Percentiles rank a stretch among this genome's conserved stretches.
Evolutionary conservation across 1,284 basidiomycete species (phyloP).

Genomic region (Ceratobasidium sp.): DNA sequence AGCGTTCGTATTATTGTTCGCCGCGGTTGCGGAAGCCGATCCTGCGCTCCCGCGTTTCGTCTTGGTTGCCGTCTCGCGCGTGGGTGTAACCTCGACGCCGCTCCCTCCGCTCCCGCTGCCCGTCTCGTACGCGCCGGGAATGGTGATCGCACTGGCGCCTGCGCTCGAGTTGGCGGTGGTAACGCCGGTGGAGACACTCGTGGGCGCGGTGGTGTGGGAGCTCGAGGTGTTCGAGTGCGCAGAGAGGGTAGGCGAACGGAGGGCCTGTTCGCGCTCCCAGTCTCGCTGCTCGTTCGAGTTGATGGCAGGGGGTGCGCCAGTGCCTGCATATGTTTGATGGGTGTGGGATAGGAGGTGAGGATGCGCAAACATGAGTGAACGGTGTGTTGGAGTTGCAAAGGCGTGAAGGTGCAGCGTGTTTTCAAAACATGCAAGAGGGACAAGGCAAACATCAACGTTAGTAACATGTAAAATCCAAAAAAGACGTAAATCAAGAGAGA

Average conservation of each 20-base stretch:
- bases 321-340: slow-evolving; percentile 19
- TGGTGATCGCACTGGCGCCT: slow-evolving; percentile 19
- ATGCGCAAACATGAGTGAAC: too few relatives aligned
- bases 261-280: slow-evolving; percentile 36
- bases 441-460: slow-evolving; percentile 4
- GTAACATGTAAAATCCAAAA: not conserved
- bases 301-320: slow-evolving; percentile 17
- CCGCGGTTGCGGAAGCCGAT: not conserved
- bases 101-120: slow-evolving; percentile 17
- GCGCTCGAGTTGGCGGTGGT: slow-evolving; percentile 23
- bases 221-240: slow-evolving; percentile 38
- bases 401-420: slow-evolving; percentile 4
- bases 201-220: slow-evolving; percentile 32
- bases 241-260: slow-evolving; percentile 38
- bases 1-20: not conserved
- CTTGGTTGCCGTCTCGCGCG: slow-evolving; percentile 22
- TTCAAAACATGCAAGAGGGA: slow-evolving; percentile 1
- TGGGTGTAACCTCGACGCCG: slow-evolving; percentile 19
- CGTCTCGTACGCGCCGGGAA: slow-evolving; percentile 23
- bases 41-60: slow-evolving; percentile 20
- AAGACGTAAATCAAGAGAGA: slow-evolving; percentile 10
- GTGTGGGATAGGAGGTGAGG: too few relatives aligned
- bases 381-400: too few relatives aligned
- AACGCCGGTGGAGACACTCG: slow-evolving; percentile 4
- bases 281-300: slow-evolving; percentile 16